These are phyloP conservation scores for Monascus purpureus DNA, from an alignment of 495 filamentous ascomycete genomes.

Conservation along the genomic window DNA sequence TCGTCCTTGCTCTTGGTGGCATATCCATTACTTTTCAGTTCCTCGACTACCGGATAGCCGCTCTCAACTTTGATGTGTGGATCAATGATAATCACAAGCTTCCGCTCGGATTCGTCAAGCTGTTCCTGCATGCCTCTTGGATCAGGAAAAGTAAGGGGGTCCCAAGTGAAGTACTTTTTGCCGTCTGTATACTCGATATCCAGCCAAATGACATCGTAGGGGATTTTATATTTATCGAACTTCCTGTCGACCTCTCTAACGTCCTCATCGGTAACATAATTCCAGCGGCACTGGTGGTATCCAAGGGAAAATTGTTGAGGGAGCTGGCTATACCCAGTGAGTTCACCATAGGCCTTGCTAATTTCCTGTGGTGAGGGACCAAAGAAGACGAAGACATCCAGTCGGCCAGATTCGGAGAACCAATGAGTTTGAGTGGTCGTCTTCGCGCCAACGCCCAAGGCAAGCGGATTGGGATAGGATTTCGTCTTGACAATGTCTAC, in stretches of 20 bases:
- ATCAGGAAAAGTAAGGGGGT: conserved; percentile 69
- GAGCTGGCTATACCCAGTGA: conserved; percentile 88
- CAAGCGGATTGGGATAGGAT: conserved; percentile 57
- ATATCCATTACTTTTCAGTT: conserved; percentile 69
- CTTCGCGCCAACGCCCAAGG: conserved; percentile 52
- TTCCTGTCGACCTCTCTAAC: conserved; percentile 92
- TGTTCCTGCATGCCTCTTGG: conserved; percentile 80
- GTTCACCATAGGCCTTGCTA: conserved; percentile 65
- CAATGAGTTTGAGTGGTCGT: conserved; percentile 83
- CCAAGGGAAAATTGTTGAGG: conserved; percentile 84
- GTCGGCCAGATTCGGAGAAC: conserved; percentile 80
- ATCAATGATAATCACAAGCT: conserved; percentile 90
- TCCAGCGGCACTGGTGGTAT: conserved; percentile 98
- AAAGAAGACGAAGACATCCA: conserved; percentile 90
- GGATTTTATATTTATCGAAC: conserved; percentile 87
- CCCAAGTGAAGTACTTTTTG: conserved; percentile 98
- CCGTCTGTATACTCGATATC: conserved; percentile 94
- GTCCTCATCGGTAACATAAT: conserved; percentile 93
- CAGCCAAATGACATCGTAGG: conserved; percentile 97
- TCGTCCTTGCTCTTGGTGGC: conserved; percentile 82
- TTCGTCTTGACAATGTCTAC: conserved; percentile 83
- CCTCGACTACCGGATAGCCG: conserved; percentile 58
- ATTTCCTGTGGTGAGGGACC: conserved; percentile 75
- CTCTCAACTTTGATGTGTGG: conserved; percentile 92
- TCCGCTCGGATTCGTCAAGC: conserved; percentile 66